Percentiles rank a stretch among this genome's conserved stretches.
Conservation (phyloP, 352 stramenopile species). For the Pythium plurisporium region DNA sequence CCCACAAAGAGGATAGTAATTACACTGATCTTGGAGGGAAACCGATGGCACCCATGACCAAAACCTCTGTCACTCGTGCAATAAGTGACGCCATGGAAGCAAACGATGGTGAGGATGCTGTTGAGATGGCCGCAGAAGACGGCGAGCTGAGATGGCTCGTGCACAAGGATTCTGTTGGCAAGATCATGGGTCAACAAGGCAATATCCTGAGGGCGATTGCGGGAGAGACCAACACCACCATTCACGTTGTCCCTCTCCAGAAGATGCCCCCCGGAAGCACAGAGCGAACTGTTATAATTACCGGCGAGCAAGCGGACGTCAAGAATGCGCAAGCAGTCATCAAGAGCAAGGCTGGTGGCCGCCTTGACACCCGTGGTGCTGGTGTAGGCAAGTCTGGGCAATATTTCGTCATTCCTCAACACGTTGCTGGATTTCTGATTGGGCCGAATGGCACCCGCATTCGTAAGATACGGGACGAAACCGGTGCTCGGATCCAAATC, state of each 20-base stretch:
- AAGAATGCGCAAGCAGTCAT: slow-evolving; percentile 36
- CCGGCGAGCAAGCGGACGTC: slow-evolving; percentile 29
- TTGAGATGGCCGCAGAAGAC: background rate
- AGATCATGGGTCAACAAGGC: slow-evolving; percentile 57
- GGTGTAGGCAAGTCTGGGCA: slow-evolving; percentile 33
- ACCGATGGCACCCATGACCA: slow-evolving; percentile 26
- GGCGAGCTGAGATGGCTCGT: slow-evolving; percentile 49
- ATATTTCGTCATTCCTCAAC: slow-evolving; percentile 64
- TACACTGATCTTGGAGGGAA: slow-evolving; percentile 41
- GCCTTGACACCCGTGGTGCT: slow-evolving; percentile 21
- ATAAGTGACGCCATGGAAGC: slow-evolving; percentile 29
- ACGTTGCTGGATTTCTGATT: slow-evolving; percentile 46
- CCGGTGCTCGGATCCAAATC: slow-evolving; percentile 55
- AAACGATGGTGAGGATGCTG: slow-evolving; percentile 17
- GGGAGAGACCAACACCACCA: slow-evolving; percentile 33
- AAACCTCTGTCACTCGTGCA: slow-evolving; percentile 36
- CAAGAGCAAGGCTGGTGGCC: slow-evolving; percentile 36
- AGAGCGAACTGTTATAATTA: slow-evolving; percentile 45
- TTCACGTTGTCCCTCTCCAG: slow-evolving; percentile 34
- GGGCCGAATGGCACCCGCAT: slow-evolving; percentile 35
- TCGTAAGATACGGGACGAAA: slow-evolving; percentile 39
- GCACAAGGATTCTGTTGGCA: slow-evolving; percentile 38
- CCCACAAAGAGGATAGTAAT: slow-evolving; percentile 40
- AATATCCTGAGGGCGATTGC: slow-evolving; percentile 41
- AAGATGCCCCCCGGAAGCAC: slow-evolving; percentile 39